Base-by-base conservation (phyloP, 192 early-diverging fungal genomes). In the Linnemannia exigua region DNA sequence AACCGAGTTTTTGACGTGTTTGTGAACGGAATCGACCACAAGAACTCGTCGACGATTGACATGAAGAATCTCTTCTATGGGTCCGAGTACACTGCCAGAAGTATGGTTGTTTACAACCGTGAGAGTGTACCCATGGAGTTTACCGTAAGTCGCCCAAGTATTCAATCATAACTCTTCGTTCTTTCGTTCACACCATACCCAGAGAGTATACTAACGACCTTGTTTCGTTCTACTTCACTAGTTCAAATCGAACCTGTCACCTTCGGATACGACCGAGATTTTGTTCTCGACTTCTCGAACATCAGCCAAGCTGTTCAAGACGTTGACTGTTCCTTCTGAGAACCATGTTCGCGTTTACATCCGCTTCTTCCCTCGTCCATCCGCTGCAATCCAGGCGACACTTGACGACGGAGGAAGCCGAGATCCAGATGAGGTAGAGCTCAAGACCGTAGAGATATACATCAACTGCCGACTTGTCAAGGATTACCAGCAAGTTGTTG, bases 391-490 rank as follows among this genome's bases (percentile, higher is more conserved):
- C 44, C 81, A 90, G 51, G 87, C 85, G 9, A 79, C 91, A 0
- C 70, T 95, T 25, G 86, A 89, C 25, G 86, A 80, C 36, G 90
- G 80, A 0, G 74, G 85, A 63, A 70, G 67, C 61, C 76, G 82
- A 28, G 85, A 87, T 66, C 88, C 92, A 0, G 86, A 95, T 58
- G 73, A 87, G 35, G 80, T 92, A n/a, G 93, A 94, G 67, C 88
- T 92, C 46, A 95, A 96, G 81, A 80, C 87, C 3, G 88, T 94
- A 31, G 94, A 95, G 79, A 93, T 96, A 14, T 92, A 92, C 74
- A 91, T 96, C 61, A 95, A 96, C 78, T 96, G 95, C 73, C 90
- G 95, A 16, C 87, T 95, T 22, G 94, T 96, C 5, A 95, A 95
- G 75, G 95, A 96, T 87, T 96, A 94, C 79, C 95, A 95, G 75